Evolutionary conservation across 2,329 filamentous ascomycete species (phyloP), one percentile per base, ranked within the genome.

Genomic region (Aureobasidium melanogenum): DNA sequence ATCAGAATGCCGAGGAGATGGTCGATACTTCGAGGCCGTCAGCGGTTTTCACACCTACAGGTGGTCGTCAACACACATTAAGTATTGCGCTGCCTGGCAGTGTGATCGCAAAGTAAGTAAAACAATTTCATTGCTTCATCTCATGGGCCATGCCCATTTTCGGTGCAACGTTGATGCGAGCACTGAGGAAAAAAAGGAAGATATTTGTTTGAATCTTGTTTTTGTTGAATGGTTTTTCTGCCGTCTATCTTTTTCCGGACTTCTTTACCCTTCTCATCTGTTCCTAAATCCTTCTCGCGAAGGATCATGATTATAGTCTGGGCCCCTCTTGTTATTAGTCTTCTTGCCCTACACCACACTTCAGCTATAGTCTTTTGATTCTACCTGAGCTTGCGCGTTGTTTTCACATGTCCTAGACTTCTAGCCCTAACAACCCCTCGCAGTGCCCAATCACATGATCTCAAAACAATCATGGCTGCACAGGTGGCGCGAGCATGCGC

Each of bases 1-100:
- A 67, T 46, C 64, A 68, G 36, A 62, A 48, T 41, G 57, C 60
- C 5, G 28, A 38, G 36, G 63, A 65, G 14, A 52, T 60, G 32
- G 61, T 62, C 44, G 80, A 84, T 65, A 85, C 83, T 3, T 84
- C 86, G 26, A 89, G 86, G 70, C 87, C 88, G 4, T 85, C 84
- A 5, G 84, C 87, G 9, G 76, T 86, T 39, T 93, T 90, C 74
- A 78, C 81, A 55, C 85, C 89, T 1, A 79, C 76, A 0, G 79
- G 80, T 48, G 85, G 86, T 38, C 79, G 89, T 65, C 76, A 82
- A 38, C 89, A 87, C 81, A 94, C 90, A 0, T 71, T 94, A 19
- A 92, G 87, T 44, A 80, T 94, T 36, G 90, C 90, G 3, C 74
- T 95, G 32, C 88, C 90, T 1, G 88, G 87, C 36, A 93, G 88